Percentiles rank a stretch among this genome's conserved stretches.
These are phyloP conservation scores for Penicillium sp. DNA, from an alignment of 2,329 filamentous ascomycete species.

Conservation along the genomic window DNA sequence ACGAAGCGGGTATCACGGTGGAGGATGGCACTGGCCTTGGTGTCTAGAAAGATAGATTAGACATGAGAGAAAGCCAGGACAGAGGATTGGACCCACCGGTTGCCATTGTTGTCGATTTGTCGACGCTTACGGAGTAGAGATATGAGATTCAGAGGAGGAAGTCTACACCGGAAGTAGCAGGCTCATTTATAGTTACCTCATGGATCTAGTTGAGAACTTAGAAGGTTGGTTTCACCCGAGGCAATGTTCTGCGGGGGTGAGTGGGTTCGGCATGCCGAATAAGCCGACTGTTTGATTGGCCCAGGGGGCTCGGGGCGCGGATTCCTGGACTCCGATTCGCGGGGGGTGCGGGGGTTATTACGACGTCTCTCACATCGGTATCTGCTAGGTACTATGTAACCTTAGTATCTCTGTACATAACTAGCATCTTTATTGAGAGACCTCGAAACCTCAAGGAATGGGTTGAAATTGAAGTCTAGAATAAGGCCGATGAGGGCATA, in stretches of 20 bases:
- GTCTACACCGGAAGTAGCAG: background rate
- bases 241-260: constrained; percentile 19
- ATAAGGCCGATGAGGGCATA: too few species aligned
- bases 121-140: too few species aligned
- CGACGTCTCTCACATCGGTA: background rate
- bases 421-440: background rate
- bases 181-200: background rate
- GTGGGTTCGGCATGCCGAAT: constrained; percentile 32
- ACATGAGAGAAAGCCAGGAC: background rate
- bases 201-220: background rate
- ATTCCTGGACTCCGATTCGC: background rate
- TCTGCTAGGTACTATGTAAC: background rate
- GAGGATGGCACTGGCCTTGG: constrained; percentile 41
- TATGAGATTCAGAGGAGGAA: background rate
- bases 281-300: constrained; percentile 32
- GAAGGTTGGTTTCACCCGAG: constrained; percentile 15
- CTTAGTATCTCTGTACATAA: too few species aligned
- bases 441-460: too few species aligned
- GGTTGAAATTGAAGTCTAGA: too few species aligned
- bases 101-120: too few species aligned
- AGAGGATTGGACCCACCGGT: background rate
- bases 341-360: background rate
- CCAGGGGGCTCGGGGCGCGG: background rate
- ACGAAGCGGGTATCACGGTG: constrained; percentile 50
- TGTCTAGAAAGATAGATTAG: background rate